Percentiles rank a stretch among this genome's conserved stretches.
phyloP scores from a whole-genome alignment of 257 asterid genomes.

The Leptodermis oblonga region DNA sequence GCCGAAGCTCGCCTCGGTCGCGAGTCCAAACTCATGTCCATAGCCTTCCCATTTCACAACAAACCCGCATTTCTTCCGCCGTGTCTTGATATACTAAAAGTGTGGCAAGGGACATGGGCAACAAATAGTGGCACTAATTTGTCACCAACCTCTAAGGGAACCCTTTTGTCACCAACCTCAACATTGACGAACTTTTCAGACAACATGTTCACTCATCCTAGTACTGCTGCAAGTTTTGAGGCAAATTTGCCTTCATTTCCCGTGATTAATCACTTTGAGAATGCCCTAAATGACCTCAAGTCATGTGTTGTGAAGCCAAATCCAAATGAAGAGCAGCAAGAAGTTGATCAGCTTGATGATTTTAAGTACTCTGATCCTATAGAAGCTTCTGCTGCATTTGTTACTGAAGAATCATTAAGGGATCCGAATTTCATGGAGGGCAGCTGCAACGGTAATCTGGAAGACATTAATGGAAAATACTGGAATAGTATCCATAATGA shows the following conservation, averaged over 20 bases:
- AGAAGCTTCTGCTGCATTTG: too few species aligned
- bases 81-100: slow-evolving; percentile 24
- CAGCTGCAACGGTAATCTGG: neutral
- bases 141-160: neutral
- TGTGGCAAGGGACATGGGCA: neutral
- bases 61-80: slow-evolving; percentile 9
- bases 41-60: neutral
- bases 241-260: neutral
- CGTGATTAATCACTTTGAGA: neutral
- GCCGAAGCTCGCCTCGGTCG: slow-evolving; percentile 32
- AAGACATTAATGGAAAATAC: neutral
- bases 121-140: neutral
- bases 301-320: neutral
- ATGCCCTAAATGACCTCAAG: neutral
- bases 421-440: neutral
- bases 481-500: neutral
- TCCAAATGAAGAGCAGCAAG: neutral
- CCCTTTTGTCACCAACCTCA: neutral
- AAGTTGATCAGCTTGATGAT: neutral
- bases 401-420: too few species aligned
- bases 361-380: neutral
- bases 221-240: neutral
- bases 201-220: neutral
- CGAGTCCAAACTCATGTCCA: slow-evolving; percentile 6
- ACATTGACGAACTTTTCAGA: neutral